A percentile compares a stretch with the other conserved stretches of the same genome.
phyloP scores from a whole-genome alignment of 108 stramenopile genomes.

The Chaetoceros tenuissimus region DNA sequence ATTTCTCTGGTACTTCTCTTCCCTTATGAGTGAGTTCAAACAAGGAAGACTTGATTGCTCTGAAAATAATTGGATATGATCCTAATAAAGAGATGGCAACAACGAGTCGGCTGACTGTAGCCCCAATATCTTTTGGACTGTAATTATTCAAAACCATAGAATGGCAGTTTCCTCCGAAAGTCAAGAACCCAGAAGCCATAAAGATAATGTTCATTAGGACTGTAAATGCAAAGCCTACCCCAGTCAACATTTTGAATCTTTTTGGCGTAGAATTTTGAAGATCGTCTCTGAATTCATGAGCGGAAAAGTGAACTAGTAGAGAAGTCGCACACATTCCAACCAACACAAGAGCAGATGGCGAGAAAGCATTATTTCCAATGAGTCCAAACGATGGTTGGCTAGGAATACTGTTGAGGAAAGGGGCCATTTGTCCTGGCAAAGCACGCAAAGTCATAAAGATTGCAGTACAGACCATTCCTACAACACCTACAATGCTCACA shows the following conservation, averaged over 20 bases:
- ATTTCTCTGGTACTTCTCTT: slow-evolving; percentile 18
- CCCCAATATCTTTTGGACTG: slow-evolving; percentile 63
- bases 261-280: slow-evolving; percentile 25
- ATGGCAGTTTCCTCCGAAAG: slow-evolving; percentile 72
- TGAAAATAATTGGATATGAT: slow-evolving; percentile 78
- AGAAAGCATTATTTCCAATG: slow-evolving; percentile 19
- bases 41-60: slow-evolving; percentile 35
- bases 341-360: slow-evolving; percentile 58
- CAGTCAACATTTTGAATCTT: slow-evolving; percentile 42
- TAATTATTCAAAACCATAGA: slow-evolving; percentile 92
- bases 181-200: slow-evolving; percentile 80
- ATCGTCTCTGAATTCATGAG: slow-evolving; percentile 79
- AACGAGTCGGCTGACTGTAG: slow-evolving; percentile 69
- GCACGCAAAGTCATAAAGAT: slow-evolving; percentile 56
- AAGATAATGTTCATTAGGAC: slow-evolving; percentile 51
- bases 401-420: slow-evolving; percentile 23
- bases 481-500: slow-evolving; percentile 52
- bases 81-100: slow-evolving; percentile 75
- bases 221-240: slow-evolving; percentile 45
- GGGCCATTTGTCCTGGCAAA: slow-evolving; percentile 29
- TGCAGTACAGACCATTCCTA: slow-evolving; percentile 52
- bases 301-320: slow-evolving; percentile 86
- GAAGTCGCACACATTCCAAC: slow-evolving; percentile 83
- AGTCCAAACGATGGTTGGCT: slow-evolving; percentile 48
- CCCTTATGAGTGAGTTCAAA: slow-evolving; percentile 18